A percentile compares a stretch with the other conserved stretches of the same genome.
These are phyloP conservation scores for Tuber brumale DNA, from an alignment of 495 filamentous ascomycete genomes.

Conservation along the genomic window DNA sequence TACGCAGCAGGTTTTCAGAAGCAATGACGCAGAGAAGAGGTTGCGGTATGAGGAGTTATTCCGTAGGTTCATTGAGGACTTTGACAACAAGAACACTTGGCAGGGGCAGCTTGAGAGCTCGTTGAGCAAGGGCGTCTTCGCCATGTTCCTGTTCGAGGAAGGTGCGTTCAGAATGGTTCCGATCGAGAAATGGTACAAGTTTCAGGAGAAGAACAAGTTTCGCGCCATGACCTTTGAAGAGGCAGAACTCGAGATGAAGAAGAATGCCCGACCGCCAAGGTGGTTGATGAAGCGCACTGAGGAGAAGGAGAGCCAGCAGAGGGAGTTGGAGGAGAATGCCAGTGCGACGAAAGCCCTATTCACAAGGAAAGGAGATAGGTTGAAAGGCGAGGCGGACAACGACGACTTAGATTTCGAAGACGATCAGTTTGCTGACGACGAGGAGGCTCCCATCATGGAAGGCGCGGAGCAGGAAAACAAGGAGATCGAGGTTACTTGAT, in stretches of 20 bases:
- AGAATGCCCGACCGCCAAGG: slow-evolving; percentile 61
- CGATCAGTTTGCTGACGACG: slow-evolving; percentile 76
- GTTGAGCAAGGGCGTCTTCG: slow-evolving; percentile 66
- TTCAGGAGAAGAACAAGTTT: slow-evolving; percentile 74
- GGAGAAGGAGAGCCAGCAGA: slow-evolving; percentile 51
- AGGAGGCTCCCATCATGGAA: slow-evolving; percentile 77
- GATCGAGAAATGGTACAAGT: slow-evolving; percentile 90
- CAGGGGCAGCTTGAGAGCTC: slow-evolving; percentile 81
- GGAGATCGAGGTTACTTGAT: slow-evolving; percentile 57
- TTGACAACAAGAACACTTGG: slow-evolving; percentile 88
- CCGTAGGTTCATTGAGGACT: slow-evolving; percentile 95
- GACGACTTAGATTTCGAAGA: slow-evolving; percentile 59
- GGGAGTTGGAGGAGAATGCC: slow-evolving; percentile 48
- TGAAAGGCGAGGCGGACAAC: slow-evolving; percentile 48
- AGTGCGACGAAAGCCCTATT: slow-evolving; percentile 32
- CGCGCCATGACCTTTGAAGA: slow-evolving; percentile 75
- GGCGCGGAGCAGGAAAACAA: slow-evolving; percentile 79
- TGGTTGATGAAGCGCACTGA: too few species aligned
- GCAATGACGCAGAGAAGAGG: slow-evolving; percentile 70
- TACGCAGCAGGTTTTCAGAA: slow-evolving; percentile 58
- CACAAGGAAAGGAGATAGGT: slow-evolving; percentile 40
- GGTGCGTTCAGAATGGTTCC: slow-evolving; percentile 77
- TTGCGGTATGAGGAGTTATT: slow-evolving; percentile 90
- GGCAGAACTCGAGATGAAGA: slow-evolving; percentile 72
- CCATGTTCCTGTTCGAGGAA: slow-evolving; percentile 63